Base-by-base conservation (phyloP, 495 filamentous ascomycete species). In the Podospora australis region DNA sequence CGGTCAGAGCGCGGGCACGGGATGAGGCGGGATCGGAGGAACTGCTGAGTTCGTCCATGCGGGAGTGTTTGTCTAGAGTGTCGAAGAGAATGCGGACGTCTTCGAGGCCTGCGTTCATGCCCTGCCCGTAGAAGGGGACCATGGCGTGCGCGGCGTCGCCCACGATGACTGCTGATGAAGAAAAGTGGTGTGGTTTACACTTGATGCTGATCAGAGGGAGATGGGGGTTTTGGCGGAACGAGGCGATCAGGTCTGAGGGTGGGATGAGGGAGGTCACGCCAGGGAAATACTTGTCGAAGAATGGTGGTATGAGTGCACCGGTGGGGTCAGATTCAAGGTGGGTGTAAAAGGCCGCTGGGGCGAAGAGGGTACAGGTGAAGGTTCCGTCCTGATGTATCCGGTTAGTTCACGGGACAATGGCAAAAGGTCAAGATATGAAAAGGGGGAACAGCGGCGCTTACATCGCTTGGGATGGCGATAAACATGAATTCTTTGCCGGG, bases 111-210 rank as follows among this genome's bases (percentile, higher is more conserved):
- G 92, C 80, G 64, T 98, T 90, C 72, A 94, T 86, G 39, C 88
- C 84, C 58, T 97, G 85, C 17, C 86, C 85, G 68, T 92, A 87
- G 71, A 97, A 98, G 1, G 94, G 92, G 0, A 98, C 88, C 79
- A 98, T 96, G 39, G 92, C 94, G 67, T 98, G 94, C 6, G 92
- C 92, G 19, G 92, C 90, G 58, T 98, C 92, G 41, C 92, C 92
- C 34, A 98, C 56, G 49, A 98, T 87, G 44, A 94, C 87, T 19
- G 73, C 86, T n/a, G 81, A 84, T 23, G 80, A 77, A 29, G 62
- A 71, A 73, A 78, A 88, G 69, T 96, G 88, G 63, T 96, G 83
- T 0, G 94, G 92, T 1, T 73, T 75, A 70, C 89, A 95, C 65
- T 96, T 95, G 57, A 98, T 87, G 64, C 74, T 86, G 59, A 98